Evolutionary conservation across 108 stramenopile species (phyloP), one percentile per base, ranked within the genome.

Genomic region (Asterionellopsis glacialis): DNA sequence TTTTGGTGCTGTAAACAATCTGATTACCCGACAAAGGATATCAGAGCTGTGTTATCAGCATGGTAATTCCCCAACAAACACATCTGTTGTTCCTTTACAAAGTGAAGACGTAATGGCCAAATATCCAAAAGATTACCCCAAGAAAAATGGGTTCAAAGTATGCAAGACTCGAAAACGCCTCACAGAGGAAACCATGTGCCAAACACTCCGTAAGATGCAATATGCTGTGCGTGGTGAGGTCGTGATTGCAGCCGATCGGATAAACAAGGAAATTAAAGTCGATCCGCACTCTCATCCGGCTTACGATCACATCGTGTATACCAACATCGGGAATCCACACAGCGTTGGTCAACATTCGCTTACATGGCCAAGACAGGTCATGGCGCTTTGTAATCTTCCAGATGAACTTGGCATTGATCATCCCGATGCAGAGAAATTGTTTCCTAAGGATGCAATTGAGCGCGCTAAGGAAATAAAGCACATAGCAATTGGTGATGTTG

Each of bases 301-400:
- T 3, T 93, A 90, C 61, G 82, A 93, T 62, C 77, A 79, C 45
- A 94, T 97, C 64, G 76, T 98, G 42, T 92, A 93, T 66, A 97
- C 95, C 69, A 98, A 99, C 69, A 97, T 97, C 60, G 98, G 98
- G 19, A 99, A 99, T 78, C 98, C 98, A 19, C 98, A 98, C 41
- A 83, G 95, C 1, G 88, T 98, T n/a, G 79, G 87, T 41, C 98
- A 99, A 69, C 63, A 79, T 55, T 93, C 96, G 1, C 60, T 98
- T 49, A 94, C 93, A n/a, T 99, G 94, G 84, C 86, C 90, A n/a
- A 74, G 98, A 2, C 93, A 97, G 67, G 96, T 99, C 39, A 56
- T 97, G 65, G 91, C 98, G 10, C 57, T 93, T 55, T 75, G 79
- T 0, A 86, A 93, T 68, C 68, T 90, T 1, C 92, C 88, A 15